Evolutionary conservation across 768 basidiomycete genomes (phyloP).

Genomic region (Fomitopsis serialis): DNA sequence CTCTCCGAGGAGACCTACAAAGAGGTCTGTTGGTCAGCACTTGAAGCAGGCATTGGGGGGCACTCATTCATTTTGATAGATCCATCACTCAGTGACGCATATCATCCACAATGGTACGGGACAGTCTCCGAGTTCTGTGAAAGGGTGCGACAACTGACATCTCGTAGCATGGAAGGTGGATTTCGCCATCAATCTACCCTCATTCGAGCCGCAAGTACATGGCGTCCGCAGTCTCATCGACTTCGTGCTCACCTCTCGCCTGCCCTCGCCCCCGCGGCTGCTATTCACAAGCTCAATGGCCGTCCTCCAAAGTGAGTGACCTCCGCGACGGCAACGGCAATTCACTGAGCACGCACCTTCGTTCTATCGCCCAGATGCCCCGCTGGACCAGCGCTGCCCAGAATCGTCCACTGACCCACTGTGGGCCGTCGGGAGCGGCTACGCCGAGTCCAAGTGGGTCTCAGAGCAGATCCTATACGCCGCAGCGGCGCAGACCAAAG

Average conservation of each 20-base stretch:
- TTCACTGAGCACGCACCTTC: too few species aligned
- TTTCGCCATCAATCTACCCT: constrained; percentile 33
- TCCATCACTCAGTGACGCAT: constrained; percentile 9
- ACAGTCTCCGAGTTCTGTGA: not conserved
- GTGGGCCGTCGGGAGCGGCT: constrained; percentile 22
- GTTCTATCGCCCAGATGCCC: too few species aligned
- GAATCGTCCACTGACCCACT: too few species aligned
- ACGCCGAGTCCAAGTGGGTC: constrained; percentile 34
- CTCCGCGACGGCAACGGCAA: too few species aligned
- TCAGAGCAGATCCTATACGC: constrained; percentile 31
- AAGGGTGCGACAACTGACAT: not conserved
- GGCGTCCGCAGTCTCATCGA: constrained; percentile 10
- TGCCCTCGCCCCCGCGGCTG: constrained; percentile 10
- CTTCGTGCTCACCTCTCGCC: constrained; percentile 9
- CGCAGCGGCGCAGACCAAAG: constrained; percentile 22
- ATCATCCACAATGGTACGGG: constrained; percentile 27
- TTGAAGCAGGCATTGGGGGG: not conserved
- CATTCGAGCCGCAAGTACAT: constrained; percentile 32
- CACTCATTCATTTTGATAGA: not conserved
- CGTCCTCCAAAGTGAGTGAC: constrained; percentile 10
- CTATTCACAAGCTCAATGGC: constrained; percentile 23
- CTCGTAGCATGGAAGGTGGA: constrained; percentile 32
- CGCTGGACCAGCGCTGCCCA: too few species aligned
- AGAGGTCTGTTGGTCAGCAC: constrained; percentile 5
- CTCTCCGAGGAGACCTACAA: constrained; percentile 7